Evolutionary conservation across 441 rosid genomes (phyloP).

Genomic region (Daphne laureola): DNA sequence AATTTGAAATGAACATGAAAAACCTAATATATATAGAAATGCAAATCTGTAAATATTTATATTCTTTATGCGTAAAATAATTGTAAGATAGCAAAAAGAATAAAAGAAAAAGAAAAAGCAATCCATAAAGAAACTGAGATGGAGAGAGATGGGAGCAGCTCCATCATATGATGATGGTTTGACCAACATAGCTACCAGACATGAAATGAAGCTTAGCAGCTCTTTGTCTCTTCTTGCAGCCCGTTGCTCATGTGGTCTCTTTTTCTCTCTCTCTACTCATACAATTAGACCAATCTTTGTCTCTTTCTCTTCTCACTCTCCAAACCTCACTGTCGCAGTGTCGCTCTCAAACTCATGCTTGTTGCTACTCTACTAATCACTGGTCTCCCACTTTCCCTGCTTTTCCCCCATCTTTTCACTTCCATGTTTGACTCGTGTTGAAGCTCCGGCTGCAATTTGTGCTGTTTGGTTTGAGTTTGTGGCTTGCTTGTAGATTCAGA

Average conservation of each 20-base stretch:
- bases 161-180: constrained; percentile 17
- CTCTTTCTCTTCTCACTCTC: neutral
- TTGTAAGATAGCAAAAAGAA: neutral
- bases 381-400: constrained; percentile 25
- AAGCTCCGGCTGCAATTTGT: constrained; percentile 18
- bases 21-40: too few species aligned
- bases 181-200: constrained; percentile 20
- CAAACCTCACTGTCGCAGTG: neutral
- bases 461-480: constrained; percentile 22
- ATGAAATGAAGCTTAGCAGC: constrained; percentile 32
- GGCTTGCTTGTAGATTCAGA: constrained; percentile 19
- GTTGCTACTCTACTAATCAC: constrained; percentile 20
- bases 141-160: too few species aligned
- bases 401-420: constrained; percentile 16
- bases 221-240: constrained; percentile 26
- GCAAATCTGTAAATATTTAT: too few species aligned
- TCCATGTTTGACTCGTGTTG: constrained; percentile 24
- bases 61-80: too few species aligned
- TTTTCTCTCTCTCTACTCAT: constrained; percentile 7
- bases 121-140: neutral
- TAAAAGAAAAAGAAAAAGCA: neutral
- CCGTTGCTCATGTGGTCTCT: constrained; percentile 17
- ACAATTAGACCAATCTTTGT: too few species aligned
- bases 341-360: constrained; percentile 13
- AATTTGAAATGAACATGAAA: too few species aligned